These are phyloP conservation scores for Xylaria curta DNA, from an alignment of 495 filamentous ascomycete genomes.

Conservation along the genomic window DNA sequence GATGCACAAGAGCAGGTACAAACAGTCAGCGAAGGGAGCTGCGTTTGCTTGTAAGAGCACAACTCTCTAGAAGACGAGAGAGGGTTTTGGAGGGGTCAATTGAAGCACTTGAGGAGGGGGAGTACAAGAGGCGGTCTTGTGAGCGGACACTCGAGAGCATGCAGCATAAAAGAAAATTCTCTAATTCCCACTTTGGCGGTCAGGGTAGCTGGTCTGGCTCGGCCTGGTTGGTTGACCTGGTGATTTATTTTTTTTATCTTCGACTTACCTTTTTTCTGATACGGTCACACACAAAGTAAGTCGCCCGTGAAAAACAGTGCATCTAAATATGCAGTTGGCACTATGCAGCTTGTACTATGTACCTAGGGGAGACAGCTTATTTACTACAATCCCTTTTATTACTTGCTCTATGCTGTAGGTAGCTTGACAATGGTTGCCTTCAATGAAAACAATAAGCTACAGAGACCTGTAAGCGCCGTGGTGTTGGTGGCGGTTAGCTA, in stretches of 20 bases:
- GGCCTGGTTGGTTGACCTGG: slow-evolving; percentile 20
- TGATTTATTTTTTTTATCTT: slow-evolving; percentile 18
- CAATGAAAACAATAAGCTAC: neutral
- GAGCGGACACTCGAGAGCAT: neutral
- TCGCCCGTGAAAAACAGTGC: neutral
- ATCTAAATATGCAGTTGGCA: neutral
- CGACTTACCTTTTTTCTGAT: neutral
- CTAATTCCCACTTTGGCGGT: slow-evolving; percentile 22
- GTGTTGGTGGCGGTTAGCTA: neutral
- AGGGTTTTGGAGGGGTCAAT: slow-evolving; percentile 2
- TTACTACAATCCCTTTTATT: neutral
- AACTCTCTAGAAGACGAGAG: neutral
- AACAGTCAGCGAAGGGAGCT: neutral
- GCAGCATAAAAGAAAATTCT: slow-evolving; percentile 22
- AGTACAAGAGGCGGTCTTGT: neutral
- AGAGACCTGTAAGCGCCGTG: neutral
- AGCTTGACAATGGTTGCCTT: neutral
- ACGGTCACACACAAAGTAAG: neutral
- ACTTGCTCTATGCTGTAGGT: neutral
- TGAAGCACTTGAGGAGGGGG: neutral
- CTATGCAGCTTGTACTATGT: neutral
- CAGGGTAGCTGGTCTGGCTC: neutral
- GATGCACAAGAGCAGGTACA: neutral
- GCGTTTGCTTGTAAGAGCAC: neutral
- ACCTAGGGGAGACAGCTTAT: neutral